Conservation (phyloP, 352 stramenopile genomes). For the Pythium sukuiense region DNA sequence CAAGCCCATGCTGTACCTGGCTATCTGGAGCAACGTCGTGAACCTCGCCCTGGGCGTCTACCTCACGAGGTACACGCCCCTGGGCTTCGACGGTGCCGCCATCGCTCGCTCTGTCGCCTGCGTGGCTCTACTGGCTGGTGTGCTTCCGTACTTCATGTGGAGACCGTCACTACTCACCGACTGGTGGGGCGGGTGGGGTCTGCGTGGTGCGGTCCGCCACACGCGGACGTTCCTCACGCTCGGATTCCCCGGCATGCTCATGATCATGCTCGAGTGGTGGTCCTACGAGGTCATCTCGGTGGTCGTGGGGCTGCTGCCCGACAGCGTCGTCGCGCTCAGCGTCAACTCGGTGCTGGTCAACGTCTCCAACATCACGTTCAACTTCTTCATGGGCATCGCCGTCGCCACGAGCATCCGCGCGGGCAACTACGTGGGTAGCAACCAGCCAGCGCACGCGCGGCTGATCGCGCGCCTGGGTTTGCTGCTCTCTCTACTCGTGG, state of each 20-base stretch:
- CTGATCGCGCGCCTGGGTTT: slow-evolving; percentile 71
- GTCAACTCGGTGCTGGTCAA: slow-evolving; percentile 77
- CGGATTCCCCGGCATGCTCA: slow-evolving; percentile 68
- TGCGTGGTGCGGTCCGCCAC: slow-evolving; percentile 45
- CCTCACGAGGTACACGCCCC: slow-evolving; percentile 76
- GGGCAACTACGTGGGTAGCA: slow-evolving; percentile 79
- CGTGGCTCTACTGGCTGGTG: slow-evolving; percentile 48
- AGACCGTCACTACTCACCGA: slow-evolving; percentile 38
- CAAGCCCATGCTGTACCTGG: slow-evolving; percentile 82
- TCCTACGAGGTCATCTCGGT: slow-evolving; percentile 81
- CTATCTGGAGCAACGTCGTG: slow-evolving; percentile 72
- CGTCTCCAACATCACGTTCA: slow-evolving; percentile 70
- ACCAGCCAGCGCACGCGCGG: slow-evolving; percentile 84
- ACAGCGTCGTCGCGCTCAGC: slow-evolving; percentile 67
- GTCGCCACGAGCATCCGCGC: slow-evolving; percentile 85
- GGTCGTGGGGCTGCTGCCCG: slow-evolving; percentile 59
- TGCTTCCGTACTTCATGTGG: slow-evolving; percentile 73
- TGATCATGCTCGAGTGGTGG: slow-evolving; percentile 81
- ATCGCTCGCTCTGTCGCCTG: slow-evolving; percentile 69
- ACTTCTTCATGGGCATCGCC: slow-evolving; percentile 79
- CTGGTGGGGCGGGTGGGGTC: slow-evolving; percentile 76
- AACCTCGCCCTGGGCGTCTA: slow-evolving; percentile 79
- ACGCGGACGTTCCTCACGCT: slow-evolving; percentile 67
- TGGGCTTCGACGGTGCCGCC: slow-evolving; percentile 78
- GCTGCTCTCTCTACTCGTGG: slow-evolving; percentile 44